Evolutionary conservation across 345 rosid species (phyloP), one percentile per base, ranked within the genome.

Genomic region (Lepidium sativum): DNA sequence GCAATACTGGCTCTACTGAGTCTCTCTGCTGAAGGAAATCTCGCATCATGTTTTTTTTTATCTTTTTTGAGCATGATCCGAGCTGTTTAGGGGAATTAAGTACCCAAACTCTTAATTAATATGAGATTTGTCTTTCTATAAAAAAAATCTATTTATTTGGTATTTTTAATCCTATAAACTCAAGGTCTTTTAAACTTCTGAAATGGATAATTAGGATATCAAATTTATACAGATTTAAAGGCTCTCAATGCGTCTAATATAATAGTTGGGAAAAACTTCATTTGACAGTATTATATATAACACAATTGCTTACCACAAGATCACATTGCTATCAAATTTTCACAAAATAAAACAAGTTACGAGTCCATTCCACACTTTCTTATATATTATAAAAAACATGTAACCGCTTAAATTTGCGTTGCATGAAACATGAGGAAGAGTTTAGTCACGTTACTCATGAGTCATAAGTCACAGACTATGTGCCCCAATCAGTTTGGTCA

Each of bases 401-500:
- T 63, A 63, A 71, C 75, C 65, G 59, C 69, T 45, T 27, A 39
- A 18, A 29, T 16, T 27, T 48, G 12, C 12, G 52, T 40, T 71
- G 75, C 65, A 71, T 54, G 51, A 56, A 39, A 37, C 75, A 38
- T 63, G 63, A 70, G 34, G 54, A 61, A 69, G 73, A 33, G 33
- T 61, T 60, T 11, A 25, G 33, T 60, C 62, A 61, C 62, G 68
- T 60, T 10, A 40, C 38, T 60, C 60, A 60, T 40, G 54, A 52
- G 41, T 42, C 33, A 34, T 31, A 54, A 54, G 6, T 80, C 75
- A 78, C 51, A 85, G 70, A 16, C 80, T 91, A 48, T 77, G 80
- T 21, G 91, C 69, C 1, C 86, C 96, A 33, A 91, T 82, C 64
- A 86, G 58, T 74, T 80, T 91, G 57, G 98, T 88, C 31, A 91